Evolutionary conservation across 2,329 filamentous ascomycete genomes (phyloP), one percentile per base, ranked within the genome.

Genomic region (Fusarium siculi): DNA sequence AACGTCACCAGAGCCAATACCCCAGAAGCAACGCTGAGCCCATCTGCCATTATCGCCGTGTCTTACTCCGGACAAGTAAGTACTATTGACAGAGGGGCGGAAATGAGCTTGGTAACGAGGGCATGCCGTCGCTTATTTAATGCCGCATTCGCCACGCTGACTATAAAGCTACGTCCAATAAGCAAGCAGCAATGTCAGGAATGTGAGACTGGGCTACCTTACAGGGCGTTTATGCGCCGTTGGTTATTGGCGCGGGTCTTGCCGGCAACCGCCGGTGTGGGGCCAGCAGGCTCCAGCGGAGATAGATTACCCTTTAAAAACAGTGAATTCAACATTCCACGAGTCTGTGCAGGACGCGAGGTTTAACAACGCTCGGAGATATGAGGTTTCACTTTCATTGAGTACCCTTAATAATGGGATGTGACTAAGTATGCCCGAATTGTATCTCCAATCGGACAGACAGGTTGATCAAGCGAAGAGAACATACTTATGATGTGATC

Each of bases 41-140:
- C 46, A 21, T 76, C 74, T 44, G 68, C 74, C 74, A 76, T 75
- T 54, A 54, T 71, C 32, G 40, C 12, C n/a, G n/a, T 34, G 21
- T 37, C 21, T 19, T 23, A 32, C 32, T 32, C 32, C 12, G 12
- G 5, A n/a, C 11, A 9, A 54, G 28, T 36, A 11, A 28, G 19
- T 19, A 61, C 23, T 30, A 15, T 23, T 43, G 9, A 15, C 19
- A 43, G 30, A 37, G 30, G 36, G 57, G 19, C 25, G 18, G 12
- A 37, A 54, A 40, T 37, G 36, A 40, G 15, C 19, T 30, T 30
- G 4, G 19, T 54, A 19, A 36, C 18, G n/a, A n/a, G 28, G 37
- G 28, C 23, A 23, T n/a, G 18, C 23, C 14, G 15, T 4, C 25
- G 46, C 57, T 40, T 42, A 28, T 60, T 60, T 54, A 42, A 60